Conservation (phyloP, 148 eudicot genomes). For the Gaultheria prostrata region DNA sequence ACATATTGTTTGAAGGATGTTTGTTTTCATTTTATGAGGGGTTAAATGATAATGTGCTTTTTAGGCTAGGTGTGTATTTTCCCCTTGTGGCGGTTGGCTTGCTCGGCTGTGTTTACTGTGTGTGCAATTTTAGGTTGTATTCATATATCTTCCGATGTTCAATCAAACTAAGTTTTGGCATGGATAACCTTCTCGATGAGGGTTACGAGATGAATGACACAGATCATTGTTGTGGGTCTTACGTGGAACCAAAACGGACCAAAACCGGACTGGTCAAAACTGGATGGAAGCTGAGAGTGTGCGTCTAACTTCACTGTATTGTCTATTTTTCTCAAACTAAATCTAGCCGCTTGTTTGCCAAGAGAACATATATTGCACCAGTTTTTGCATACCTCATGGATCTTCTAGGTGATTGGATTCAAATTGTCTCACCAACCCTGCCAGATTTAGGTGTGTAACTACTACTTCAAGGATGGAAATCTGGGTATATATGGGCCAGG, state of each 20-base stretch:
- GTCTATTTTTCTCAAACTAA: background rate
- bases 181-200: background rate
- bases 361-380: background rate
- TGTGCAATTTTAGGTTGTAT: background rate
- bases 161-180: background rate
- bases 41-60: background rate
- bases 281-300: background rate
- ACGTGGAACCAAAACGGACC: background rate
- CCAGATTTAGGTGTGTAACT: background rate
- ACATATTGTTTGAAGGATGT: slow-evolving; percentile 1
- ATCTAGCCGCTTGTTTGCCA: background rate
- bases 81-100: background rate
- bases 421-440: background rate
- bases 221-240: background rate
- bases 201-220: background rate
- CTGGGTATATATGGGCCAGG: background rate
- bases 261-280: background rate
- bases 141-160: background rate
- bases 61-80: background rate
- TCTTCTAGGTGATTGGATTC: background rate
- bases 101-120: background rate
- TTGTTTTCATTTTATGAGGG: background rate
- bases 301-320: background rate
- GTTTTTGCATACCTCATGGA: background rate
- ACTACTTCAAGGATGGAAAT: background rate